These are phyloP conservation scores for Kurtzmaniella fragi DNA, from an alignment of 805 yeast species.

Conservation along the genomic window DNA sequence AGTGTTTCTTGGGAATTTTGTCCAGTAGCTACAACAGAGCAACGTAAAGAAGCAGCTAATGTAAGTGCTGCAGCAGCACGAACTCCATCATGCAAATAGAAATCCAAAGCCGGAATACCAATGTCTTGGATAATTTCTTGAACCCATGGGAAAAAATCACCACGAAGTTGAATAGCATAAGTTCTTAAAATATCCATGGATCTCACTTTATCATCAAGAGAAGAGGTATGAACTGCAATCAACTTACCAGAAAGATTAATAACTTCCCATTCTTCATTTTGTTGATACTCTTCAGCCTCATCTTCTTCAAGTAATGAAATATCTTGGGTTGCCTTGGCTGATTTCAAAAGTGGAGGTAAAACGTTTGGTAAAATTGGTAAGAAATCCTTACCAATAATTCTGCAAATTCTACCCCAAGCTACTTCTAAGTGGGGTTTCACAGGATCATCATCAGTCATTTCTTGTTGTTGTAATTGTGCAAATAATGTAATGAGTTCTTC, in stretches of 20 bases:
- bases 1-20: constrained; percentile 57
- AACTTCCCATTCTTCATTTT: constrained; percentile 93
- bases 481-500: constrained; percentile 69
- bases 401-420: constrained; percentile 94
- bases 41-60: constrained; percentile 69
- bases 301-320: constrained; percentile 85
- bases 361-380: constrained; percentile 79
- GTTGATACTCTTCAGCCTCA: constrained; percentile 73
- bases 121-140: constrained; percentile 72
- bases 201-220: constrained; percentile 88
- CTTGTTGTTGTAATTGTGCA: constrained; percentile 61
- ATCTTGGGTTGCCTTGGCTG: constrained; percentile 89
- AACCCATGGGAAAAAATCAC: constrained; percentile 78
- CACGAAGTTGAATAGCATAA: constrained; percentile 81
- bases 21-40: constrained; percentile 53
- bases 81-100: constrained; percentile 91
- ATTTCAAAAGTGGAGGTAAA: constrained; percentile 79
- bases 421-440: constrained; percentile 82
- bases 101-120: constrained; percentile 83
- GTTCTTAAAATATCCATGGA: constrained; percentile 85
- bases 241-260: constrained; percentile 87
- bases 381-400: constrained; percentile 79
- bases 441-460: constrained; percentile 73
- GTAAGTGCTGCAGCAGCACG: constrained; percentile 86
- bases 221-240: constrained; percentile 89